Conservation (phyloP, 805 yeast species). For the Metschnikowia arizonensis region DNA sequence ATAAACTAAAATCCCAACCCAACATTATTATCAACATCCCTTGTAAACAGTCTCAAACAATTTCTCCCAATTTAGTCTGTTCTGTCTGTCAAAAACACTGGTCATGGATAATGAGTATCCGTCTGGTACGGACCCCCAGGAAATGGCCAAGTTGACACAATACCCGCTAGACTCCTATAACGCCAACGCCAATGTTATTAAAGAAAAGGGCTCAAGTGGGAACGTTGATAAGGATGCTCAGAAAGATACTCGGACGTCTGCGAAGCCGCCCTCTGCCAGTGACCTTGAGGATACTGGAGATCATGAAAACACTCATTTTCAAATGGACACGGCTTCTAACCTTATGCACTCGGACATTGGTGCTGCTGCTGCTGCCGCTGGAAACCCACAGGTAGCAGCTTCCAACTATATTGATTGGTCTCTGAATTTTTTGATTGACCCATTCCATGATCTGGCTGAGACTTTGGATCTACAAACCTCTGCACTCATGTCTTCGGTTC, state of each 20-base stretch:
- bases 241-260: not conserved
- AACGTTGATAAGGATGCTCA: not conserved
- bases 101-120: conserved; percentile 6
- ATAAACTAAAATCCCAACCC: not conserved
- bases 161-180: conserved; percentile 6
- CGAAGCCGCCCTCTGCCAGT: not conserved
- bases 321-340: conserved; percentile 1
- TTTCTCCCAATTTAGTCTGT: not conserved
- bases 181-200: conserved; percentile 4
- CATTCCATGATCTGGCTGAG: conserved; percentile 28
- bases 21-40: too few species aligned
- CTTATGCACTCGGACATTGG: conserved; percentile 2
- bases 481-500: conserved; percentile 2
- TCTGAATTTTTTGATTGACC: conserved; percentile 30
- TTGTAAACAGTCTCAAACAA: not conserved
- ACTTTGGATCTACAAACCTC: conserved; percentile 27
- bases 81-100: not conserved
- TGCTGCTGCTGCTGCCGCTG: not conserved
- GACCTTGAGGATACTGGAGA: not conserved
- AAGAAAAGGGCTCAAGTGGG: not conserved
- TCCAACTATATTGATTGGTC: conserved; percentile 29
- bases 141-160: conserved; percentile 7
- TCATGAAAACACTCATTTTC: not conserved
- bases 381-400: not conserved
- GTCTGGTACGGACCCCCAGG: conserved; percentile 4